A percentile compares a stretch with the other conserved stretches of the same genome.
phyloP scores from a whole-genome alignment of 805 yeast genomes.

The Saturnispora halmiae region DNA sequence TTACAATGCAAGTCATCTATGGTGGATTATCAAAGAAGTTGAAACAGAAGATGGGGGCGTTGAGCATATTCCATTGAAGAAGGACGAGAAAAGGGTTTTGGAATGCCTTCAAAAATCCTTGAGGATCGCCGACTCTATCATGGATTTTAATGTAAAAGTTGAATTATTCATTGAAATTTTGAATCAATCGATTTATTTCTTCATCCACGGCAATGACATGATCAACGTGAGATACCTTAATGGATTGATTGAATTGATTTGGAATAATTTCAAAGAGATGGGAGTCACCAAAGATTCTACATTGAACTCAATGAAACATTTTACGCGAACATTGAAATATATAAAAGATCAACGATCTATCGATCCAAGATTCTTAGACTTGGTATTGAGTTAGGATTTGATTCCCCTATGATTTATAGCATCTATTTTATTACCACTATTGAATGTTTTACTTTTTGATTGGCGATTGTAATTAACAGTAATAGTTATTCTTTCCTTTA shows the following conservation, averaged over 20 bases:
- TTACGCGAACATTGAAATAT: constrained; percentile 64
- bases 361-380: constrained; percentile 50
- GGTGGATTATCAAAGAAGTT: constrained; percentile 75
- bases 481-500: too few relatives aligned
- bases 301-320: constrained; percentile 33
- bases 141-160: constrained; percentile 66
- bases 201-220: constrained; percentile 66
- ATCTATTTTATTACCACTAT: too few relatives aligned
- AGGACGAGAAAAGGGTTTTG: constrained; percentile 61
- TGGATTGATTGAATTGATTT: constrained; percentile 77
- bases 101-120: constrained; percentile 86
- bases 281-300: constrained; percentile 14
- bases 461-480: too few relatives aligned
- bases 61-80: constrained; percentile 22
- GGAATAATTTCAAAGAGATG: constrained; percentile 44
- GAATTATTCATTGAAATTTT: constrained; percentile 86
- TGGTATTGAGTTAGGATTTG: background rate
- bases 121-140: constrained; percentile 87
- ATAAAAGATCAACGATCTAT: constrained; percentile 57
- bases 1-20: constrained; percentile 77
- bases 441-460: too few relatives aligned
- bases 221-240: constrained; percentile 71
- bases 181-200: constrained; percentile 76
- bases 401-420: too few relatives aligned
- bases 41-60: constrained; percentile 28